Base-by-base conservation (phyloP, 2,329 filamentous ascomycete genomes). In the Podosphaera xanthii region DNA sequence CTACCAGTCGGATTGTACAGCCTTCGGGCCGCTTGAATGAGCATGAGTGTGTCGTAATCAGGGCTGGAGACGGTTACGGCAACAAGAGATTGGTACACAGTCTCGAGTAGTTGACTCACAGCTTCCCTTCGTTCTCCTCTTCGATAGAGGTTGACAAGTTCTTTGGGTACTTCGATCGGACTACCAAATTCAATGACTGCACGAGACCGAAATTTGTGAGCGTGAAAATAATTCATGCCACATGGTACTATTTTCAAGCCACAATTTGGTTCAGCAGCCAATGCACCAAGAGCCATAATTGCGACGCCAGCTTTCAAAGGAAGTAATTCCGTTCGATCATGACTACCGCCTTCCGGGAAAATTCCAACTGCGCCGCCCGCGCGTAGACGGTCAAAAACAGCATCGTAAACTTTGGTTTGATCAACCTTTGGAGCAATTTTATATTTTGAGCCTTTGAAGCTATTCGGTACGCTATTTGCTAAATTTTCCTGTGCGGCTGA, bases 321-420 rank as follows among this genome's bases (percentile, higher is more conserved):
- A 49, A 97, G 77, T 53, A 97, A 77, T 69, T 94, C 88, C 0
- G 91, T 89, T 62, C 91, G 83, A 70, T 97, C 91, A 72, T 97
- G 91, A 69, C 90, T 96, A 67, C 91, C 91, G 64, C 91, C 91
- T 72, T 98, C 91, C 1, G 91, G 91, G 71, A 97, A 98, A 68
- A 98, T 96, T 62, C 91, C 92, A 59, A 97, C 86, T 69, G 89
- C 95, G 22, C 90, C 91, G 54, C 88, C 89, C 46, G 79, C 78
- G 64, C 83, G 82, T 40, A 98, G 77, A 36, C 88, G 82, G 63
- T 83, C 80, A 71, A 96, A 96, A 14, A 98, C 91, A 30, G 88
- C 87, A 69, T 95, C 82, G 72, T 97, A 97, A 35, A 97, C 91
- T 65, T 87, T 81, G 36, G 84, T 90, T 73, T 97, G 91, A 70